Evolutionary conservation across 2,329 filamentous ascomycete genomes (phyloP), one percentile per base, ranked within the genome.

Genomic region (Penicillium vulpinum): DNA sequence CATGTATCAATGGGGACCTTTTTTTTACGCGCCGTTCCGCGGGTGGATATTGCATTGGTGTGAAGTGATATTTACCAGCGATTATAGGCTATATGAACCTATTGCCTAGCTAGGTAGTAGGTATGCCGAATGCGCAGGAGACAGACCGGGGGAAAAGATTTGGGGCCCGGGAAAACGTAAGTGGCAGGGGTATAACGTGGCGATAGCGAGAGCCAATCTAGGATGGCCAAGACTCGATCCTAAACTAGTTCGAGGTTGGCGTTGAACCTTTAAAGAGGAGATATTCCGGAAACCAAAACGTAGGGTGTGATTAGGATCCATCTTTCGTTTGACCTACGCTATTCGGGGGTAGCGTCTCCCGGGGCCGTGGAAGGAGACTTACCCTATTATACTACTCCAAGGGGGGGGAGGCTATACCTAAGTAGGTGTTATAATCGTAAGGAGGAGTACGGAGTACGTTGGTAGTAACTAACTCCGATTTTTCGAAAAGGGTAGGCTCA

Each of bases 11-110:
- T 52, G 56, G 60, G 49, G 54, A 46, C 2, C 2, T 8, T 43
- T 21, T 36, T 47, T 41, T 28, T 43, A 57, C 62, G 59, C 47
- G 54, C 57, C 58, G 59, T 54, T 60, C 61, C 57, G 54, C 48
- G 51, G 60, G 59, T 63, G 57, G 61, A 52, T 49, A 39, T 16
- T 13, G 38, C 18, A 39, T 13, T 54, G 49, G 33, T 18, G 45
- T 44, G 24, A 29, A 29, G 41, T 40, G 3, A 41, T 10, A 29
- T 22, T 11, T 22, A 5, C n/a, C 16, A 1, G 11, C 13, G 10
- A 15, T 9, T 26, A 28, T 28, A 49, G 33, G 16, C 22, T 35
- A 21, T 9, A 21, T 18, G 24, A 9, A 49, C n/a, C 2, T 26
- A 47, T 35, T 36, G 10, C 22, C 22, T 39, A 18, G 11, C 15